Conservation (phyloP, 768 basidiomycete genomes). For the Mycena albidolilacea region DNA sequence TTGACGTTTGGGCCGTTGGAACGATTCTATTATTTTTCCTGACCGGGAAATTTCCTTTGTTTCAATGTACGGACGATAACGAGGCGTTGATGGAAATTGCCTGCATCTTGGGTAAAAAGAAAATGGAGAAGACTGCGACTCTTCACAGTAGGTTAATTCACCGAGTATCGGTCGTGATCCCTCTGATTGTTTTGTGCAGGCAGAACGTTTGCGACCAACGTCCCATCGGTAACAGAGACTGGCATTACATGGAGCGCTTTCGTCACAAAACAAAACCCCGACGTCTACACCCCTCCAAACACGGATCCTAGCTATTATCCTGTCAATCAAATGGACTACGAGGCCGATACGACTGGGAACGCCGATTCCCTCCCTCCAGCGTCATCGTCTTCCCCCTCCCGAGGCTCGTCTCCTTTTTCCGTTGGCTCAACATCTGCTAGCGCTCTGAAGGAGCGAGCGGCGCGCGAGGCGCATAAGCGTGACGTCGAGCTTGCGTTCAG, state of each 20-base stretch:
- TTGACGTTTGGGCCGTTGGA: conserved; percentile 97
- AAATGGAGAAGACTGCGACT: conserved; percentile 88
- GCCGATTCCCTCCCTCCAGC: conserved; percentile 51
- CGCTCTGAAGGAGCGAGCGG: conserved; percentile 27
- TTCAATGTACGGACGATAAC: conserved; percentile 93
- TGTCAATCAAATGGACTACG: conserved; percentile 54
- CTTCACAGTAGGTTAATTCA: conserved; percentile 82
- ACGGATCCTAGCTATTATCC: conserved; percentile 72
- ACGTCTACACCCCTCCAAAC: conserved; percentile 66
- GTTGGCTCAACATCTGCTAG: conserved; percentile 38
- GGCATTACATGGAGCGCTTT: conserved; percentile 82
- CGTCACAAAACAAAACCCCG: conserved; percentile 84
- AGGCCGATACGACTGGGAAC: conserved; percentile 40
- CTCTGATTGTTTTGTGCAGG: conserved; percentile 60
- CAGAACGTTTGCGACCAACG: conserved; percentile 91
- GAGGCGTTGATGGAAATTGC: conserved; percentile 98
- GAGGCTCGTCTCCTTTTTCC: conserved; percentile 39
- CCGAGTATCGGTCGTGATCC: background rate
- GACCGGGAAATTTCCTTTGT: conserved; percentile 92
- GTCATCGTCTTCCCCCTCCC: conserved; percentile 47
- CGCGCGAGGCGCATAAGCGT: conserved; percentile 25
- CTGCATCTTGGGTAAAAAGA: conserved; percentile 83
- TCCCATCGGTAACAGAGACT: conserved; percentile 80
- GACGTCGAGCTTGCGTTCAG: conserved; percentile 81
- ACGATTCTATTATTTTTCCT: conserved; percentile 95